These are phyloP conservation scores for Diaporthe caulivora DNA, from an alignment of 2,329 filamentous ascomycete species.

Conservation along the genomic window DNA sequence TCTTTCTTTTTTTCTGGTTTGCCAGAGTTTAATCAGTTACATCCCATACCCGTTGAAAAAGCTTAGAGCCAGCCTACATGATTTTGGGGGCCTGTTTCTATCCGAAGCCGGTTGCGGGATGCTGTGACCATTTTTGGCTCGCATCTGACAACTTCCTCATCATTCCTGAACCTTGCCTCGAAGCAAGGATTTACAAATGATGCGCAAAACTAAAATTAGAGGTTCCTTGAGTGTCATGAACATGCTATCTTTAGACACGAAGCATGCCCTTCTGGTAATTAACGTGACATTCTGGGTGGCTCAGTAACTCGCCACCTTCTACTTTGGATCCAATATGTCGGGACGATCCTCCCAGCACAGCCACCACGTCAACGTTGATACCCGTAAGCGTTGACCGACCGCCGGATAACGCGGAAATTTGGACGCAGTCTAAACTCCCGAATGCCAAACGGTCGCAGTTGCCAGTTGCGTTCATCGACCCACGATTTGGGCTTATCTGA, in stretches of 20 bases:
- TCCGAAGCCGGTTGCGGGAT: not conserved
- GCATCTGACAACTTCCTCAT: no score
- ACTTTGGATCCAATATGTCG: not conserved
- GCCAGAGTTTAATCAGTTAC: no score
- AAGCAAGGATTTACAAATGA: not conserved
- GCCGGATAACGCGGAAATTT: slow-evolving; percentile 3
- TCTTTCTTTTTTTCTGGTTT: no score
- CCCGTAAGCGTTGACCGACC: not conserved
- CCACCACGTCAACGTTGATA: not conserved
- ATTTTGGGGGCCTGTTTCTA: no score
- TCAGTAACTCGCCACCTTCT: slow-evolving; percentile 11
- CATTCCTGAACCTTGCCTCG: no score
- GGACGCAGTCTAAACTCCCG: no score
- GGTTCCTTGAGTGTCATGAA: not conserved
- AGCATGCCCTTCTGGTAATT: not conserved
- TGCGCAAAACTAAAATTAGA: not conserved
- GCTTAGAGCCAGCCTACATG: no score
- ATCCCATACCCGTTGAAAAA: no score
- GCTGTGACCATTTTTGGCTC: no score
- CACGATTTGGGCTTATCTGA: not conserved
- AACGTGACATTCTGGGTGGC: not conserved
- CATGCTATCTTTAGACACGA: slow-evolving; percentile 9
- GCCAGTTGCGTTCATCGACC: not conserved
- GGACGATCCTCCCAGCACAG: slow-evolving; percentile 13
- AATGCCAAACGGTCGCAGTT: not conserved